A percentile compares a stretch with the other conserved stretches of the same genome.
Evolutionary conservation across 768 basidiomycete genomes (phyloP).

Genomic region (Termitomyces sp.): DNA sequence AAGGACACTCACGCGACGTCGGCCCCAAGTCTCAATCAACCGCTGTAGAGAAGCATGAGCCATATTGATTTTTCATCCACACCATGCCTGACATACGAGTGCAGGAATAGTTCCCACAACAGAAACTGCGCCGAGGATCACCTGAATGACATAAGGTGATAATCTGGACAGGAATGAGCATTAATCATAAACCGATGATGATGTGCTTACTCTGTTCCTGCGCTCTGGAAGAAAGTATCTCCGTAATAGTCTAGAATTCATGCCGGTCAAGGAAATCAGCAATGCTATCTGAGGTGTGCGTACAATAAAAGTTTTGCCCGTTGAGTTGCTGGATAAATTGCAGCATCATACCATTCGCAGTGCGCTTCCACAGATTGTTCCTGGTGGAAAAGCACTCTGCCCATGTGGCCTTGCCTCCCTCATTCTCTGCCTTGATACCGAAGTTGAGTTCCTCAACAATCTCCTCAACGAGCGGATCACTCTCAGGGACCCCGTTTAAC

Average conservation of each 20-base stretch:
- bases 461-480: conserved; percentile 56
- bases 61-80: background rate
- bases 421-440: conserved; percentile 68
- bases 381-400: conserved; percentile 68
- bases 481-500: conserved; percentile 56
- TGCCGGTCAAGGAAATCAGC: background rate
- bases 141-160: conserved; percentile 69
- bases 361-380: conserved; percentile 69
- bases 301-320: conserved; percentile 79
- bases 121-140: conserved; percentile 70
- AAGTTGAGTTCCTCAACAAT: conserved; percentile 59
- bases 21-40: conserved; percentile 73
- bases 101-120: conserved; percentile 71
- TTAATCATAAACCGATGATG: background rate
- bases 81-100: conserved; percentile 30
- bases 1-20: conserved; percentile 46
- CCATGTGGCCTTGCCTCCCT: conserved; percentile 79
- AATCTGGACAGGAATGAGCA: conserved; percentile 28
- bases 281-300: conserved; percentile 12
- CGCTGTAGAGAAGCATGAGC: conserved; percentile 21
- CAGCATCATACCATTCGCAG: conserved; percentile 76
- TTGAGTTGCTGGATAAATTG: conserved; percentile 80
- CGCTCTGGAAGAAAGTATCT: conserved; percentile 75
- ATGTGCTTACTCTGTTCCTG: conserved; percentile 50
- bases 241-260: conserved; percentile 63